Percentiles rank a stretch among this genome's conserved stretches.
phyloP scores from a whole-genome alignment of 176 grass and related monocot species.

The Ensete ventricosum region DNA sequence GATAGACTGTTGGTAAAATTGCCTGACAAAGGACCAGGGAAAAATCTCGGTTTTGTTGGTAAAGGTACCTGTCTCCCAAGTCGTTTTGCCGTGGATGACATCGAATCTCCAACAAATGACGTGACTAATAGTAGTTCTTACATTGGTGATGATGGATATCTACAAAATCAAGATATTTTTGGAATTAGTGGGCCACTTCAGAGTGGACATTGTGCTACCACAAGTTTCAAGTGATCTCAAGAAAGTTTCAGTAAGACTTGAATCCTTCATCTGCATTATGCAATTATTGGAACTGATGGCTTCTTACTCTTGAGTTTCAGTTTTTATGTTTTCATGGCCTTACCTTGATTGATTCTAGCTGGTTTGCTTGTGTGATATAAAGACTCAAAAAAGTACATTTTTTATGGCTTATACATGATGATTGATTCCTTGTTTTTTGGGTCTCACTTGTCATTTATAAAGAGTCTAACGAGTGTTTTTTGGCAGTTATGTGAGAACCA shows the following conservation, averaged over 20 bases:
- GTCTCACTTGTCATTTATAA: not conserved
- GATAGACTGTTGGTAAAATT: conserved; percentile 33
- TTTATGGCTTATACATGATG: too few relatives aligned
- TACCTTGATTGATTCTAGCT: not conserved
- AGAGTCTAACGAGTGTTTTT: not conserved
- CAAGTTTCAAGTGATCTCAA: conserved; percentile 13
- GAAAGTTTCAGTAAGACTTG: conserved; percentile 9
- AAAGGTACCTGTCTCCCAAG: conserved; percentile 87
- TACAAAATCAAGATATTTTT: conserved; percentile 51
- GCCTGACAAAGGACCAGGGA: conserved; percentile 50
- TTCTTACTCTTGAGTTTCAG: not conserved
- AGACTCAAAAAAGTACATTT: too few relatives aligned
- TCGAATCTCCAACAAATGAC: conserved; percentile 73
- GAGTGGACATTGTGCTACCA: conserved; percentile 19
- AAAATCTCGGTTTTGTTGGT: conserved; percentile 86
- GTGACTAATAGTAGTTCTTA: conserved; percentile 45
- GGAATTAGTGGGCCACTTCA: conserved; percentile 66
- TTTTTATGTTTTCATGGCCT: not conserved
- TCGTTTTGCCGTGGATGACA: conserved; percentile 82
- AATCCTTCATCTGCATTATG: not conserved
- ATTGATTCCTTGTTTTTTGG: too few relatives aligned
- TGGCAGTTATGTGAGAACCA: not conserved
- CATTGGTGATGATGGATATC: conserved; percentile 50
- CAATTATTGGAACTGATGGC: not conserved
- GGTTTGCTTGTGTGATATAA: too few relatives aligned